These are phyloP conservation scores for Basidioascus undulatus DNA, from an alignment of 768 basidiomycete genomes.

Conservation along the genomic window DNA sequence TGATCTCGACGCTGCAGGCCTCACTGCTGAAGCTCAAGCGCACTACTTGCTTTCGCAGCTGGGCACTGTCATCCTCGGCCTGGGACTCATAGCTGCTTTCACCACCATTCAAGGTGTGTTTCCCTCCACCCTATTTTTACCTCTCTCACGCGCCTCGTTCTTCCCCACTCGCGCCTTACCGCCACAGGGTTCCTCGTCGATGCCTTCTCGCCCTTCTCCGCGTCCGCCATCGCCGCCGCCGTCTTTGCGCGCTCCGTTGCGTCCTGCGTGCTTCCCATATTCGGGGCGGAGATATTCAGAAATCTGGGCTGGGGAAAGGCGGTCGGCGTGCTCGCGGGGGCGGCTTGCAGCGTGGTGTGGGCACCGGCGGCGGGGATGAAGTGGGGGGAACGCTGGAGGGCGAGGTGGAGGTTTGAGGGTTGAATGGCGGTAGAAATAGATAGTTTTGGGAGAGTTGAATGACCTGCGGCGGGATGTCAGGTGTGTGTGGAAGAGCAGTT, in stretches of 20 bases:
- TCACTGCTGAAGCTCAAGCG: neutral
- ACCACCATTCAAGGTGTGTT: neutral
- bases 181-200: constrained; percentile 1
- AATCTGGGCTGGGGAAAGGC: constrained; percentile 2
- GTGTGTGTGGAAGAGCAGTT: too few relatives aligned
- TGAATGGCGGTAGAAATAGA: too few relatives aligned
- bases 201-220: neutral
- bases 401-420: too few relatives aligned
- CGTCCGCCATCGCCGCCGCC: constrained; percentile 1
- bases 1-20: too few relatives aligned
- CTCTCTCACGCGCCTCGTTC: neutral
- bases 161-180: too few relatives aligned
- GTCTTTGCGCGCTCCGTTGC: neutral
- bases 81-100: neutral
- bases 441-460: too few relatives aligned
- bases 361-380: too few relatives aligned
- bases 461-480: too few relatives aligned
- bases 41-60: neutral
- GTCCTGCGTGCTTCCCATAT: neutral
- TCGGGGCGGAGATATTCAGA: neutral
- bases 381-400: too few relatives aligned
- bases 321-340: too few relatives aligned
- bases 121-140: neutral
- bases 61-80: neutral
- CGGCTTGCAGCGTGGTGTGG: too few relatives aligned